Percentiles rank a stretch among this genome's conserved stretches.
Conservation (phyloP, 768 basidiomycete genomes). For the Floccularia luteovirens region DNA sequence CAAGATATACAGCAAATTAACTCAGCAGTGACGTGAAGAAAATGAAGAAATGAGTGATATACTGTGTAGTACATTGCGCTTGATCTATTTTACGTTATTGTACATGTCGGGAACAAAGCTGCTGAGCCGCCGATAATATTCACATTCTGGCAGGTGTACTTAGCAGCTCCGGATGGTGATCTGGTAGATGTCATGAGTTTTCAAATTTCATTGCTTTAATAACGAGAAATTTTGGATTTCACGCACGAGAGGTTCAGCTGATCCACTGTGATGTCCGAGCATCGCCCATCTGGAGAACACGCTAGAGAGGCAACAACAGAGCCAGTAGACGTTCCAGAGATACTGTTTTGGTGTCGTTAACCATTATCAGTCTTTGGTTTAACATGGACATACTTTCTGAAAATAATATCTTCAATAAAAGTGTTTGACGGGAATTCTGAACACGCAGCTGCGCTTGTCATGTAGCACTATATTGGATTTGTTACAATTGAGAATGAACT, state of each 20-base stretch:
- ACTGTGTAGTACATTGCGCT: no score
- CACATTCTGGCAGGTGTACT: constrained; percentile 49
- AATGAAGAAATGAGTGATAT: no score
- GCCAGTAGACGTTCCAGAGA: constrained; percentile 50
- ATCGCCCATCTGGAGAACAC: constrained; percentile 50
- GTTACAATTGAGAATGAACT: not conserved
- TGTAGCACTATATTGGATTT: constrained; percentile 32
- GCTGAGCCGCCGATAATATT: constrained; percentile 35
- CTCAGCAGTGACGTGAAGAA: no score
- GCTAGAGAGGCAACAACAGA: constrained; percentile 43
- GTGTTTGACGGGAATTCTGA: constrained; percentile 48
- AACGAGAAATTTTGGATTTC: not conserved
- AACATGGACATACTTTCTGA: constrained; percentile 30
- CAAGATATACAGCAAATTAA: no score
- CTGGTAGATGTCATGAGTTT: no score
- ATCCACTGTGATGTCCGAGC: constrained; percentile 39
- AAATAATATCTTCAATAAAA: constrained; percentile 49
- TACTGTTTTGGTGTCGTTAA: constrained; percentile 21
- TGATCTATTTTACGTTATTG: constrained; percentile 22
- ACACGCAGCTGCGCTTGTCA: constrained; percentile 36
- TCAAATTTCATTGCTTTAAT: no score
- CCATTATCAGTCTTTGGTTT: not conserved
- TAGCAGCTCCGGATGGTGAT: constrained; percentile 31
- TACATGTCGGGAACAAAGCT: constrained; percentile 32
- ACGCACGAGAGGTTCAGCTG: constrained; percentile 37